Conservation (phyloP, 495 filamentous ascomycete genomes). For the Xylaria cubensis region DNA sequence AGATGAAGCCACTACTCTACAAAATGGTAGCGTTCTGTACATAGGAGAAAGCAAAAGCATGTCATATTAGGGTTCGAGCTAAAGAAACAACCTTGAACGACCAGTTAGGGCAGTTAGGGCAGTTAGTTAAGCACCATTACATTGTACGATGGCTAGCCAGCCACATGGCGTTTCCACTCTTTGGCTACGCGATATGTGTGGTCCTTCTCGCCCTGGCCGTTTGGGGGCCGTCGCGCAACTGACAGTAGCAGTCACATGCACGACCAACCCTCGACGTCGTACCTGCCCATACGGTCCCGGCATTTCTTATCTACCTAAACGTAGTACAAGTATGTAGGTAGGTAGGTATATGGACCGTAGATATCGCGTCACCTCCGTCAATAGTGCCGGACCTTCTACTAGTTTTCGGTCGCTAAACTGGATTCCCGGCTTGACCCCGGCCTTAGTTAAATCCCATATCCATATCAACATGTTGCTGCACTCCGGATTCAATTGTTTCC, state of each 20-base stretch:
- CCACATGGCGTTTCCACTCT: constrained; percentile 13
- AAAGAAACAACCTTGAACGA: not conserved
- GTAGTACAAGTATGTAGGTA: not conserved
- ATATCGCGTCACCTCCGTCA: not conserved
- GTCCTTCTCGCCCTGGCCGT: constrained; percentile 18
- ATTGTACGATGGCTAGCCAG: constrained; percentile 9
- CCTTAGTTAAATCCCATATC: not conserved
- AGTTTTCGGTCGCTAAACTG: not conserved
- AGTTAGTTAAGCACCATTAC: not conserved
- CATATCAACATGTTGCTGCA: not conserved
- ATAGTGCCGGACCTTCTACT: constrained; percentile 9
- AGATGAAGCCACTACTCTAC: not conserved
- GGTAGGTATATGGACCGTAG: too few species aligned
- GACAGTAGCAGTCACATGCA: constrained; percentile 1
- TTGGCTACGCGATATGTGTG: not conserved
- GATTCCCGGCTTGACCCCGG: not conserved
- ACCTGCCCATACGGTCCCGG: not conserved
- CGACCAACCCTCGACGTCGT: not conserved
- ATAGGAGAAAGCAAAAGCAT: not conserved
- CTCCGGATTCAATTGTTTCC: not conserved
- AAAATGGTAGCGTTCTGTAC: not conserved
- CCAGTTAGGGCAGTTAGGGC: not conserved
- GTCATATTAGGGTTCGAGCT: constrained; percentile 6
- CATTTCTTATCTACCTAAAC: constrained; percentile 9
- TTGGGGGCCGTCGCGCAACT: constrained; percentile 13